Conservation (phyloP, 1,139 yeast genomes). For the Sugiyamaella novakii region DNA sequence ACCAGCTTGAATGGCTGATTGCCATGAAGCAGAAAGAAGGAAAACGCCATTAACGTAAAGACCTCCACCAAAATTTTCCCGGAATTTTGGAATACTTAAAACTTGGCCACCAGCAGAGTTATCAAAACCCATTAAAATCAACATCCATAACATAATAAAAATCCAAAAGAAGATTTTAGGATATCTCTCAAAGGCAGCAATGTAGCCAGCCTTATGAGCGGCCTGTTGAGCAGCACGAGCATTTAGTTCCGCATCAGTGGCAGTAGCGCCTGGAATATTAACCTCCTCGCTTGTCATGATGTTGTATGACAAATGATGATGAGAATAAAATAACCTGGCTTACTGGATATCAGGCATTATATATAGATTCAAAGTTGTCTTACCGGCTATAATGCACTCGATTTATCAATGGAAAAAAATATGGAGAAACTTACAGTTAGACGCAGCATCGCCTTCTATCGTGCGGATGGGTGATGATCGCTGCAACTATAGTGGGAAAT, state of each 20-base stretch:
- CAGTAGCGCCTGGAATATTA: constrained; percentile 3
- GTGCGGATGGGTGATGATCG: constrained; percentile 1
- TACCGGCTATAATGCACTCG: too few relatives aligned
- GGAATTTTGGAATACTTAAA: constrained; percentile 36
- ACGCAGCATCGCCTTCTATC: not conserved
- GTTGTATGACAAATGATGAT: too few relatives aligned
- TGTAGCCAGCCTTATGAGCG: constrained; percentile 9
- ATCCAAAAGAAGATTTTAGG: constrained; percentile 20
- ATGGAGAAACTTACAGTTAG: not conserved
- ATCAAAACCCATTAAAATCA: constrained; percentile 26
- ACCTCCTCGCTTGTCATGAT: too few relatives aligned
- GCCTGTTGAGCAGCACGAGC: constrained; percentile 14
- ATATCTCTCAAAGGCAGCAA: constrained; percentile 12
- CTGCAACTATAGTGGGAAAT: not conserved
- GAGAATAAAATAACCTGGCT: too few relatives aligned
- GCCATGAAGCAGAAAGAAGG: too few relatives aligned
- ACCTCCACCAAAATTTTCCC: constrained; percentile 39
- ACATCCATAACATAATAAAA: constrained; percentile 20
- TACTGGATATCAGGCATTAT: constrained; percentile 5
- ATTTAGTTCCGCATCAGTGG: constrained; percentile 3
- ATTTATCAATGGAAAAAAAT: too few relatives aligned
- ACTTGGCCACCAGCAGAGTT: too few relatives aligned
- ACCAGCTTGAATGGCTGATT: too few relatives aligned
- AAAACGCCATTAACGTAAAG: too few relatives aligned
- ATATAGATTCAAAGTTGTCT: not conserved